These are phyloP conservation scores for Ophiognomonia clavigignenti-juglandacearum DNA, from an alignment of 2,329 filamentous ascomycete species.

Conservation along the genomic window DNA sequence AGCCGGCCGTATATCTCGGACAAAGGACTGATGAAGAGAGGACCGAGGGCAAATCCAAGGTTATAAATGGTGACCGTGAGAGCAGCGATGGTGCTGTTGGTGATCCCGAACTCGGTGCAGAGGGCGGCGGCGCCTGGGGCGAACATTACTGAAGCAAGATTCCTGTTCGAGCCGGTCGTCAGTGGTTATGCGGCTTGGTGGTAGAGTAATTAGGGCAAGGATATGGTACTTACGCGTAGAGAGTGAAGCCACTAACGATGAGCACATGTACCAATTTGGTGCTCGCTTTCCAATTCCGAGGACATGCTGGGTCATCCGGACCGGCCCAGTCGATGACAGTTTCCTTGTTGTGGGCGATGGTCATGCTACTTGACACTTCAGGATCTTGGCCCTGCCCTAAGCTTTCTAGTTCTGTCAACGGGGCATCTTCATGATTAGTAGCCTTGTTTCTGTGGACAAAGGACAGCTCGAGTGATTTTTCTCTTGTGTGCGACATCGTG, in stretches of 20 bases:
- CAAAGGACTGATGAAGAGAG: neutral
- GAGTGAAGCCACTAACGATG: constrained; percentile 1
- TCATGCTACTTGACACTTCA: neutral
- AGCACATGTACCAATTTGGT: constrained; percentile 1
- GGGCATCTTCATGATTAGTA: too few species aligned
- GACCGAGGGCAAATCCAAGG: constrained; percentile 2
- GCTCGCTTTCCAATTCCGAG: neutral
- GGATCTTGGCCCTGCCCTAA: too few species aligned
- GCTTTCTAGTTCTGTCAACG: too few species aligned
- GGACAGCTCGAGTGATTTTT: too few species aligned
- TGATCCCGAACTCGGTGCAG: neutral
- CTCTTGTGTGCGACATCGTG: too few species aligned
- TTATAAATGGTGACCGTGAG: neutral
- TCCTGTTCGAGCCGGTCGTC: neutral
- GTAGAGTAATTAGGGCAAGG: neutral
- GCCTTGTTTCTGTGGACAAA: too few species aligned
- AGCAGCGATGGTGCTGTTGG: neutral
- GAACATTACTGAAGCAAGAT: constrained; percentile 4
- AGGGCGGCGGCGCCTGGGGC: neutral
- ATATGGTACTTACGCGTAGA: neutral
- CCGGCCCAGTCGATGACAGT: constrained; percentile 11
- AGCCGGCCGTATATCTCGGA: constrained; percentile 7
- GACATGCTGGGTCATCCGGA: neutral
- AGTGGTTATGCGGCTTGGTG: neutral
- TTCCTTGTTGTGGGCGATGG: neutral